Base-by-base conservation (phyloP, 2,329 filamentous ascomycete genomes). In the Shiraia sp. region DNA sequence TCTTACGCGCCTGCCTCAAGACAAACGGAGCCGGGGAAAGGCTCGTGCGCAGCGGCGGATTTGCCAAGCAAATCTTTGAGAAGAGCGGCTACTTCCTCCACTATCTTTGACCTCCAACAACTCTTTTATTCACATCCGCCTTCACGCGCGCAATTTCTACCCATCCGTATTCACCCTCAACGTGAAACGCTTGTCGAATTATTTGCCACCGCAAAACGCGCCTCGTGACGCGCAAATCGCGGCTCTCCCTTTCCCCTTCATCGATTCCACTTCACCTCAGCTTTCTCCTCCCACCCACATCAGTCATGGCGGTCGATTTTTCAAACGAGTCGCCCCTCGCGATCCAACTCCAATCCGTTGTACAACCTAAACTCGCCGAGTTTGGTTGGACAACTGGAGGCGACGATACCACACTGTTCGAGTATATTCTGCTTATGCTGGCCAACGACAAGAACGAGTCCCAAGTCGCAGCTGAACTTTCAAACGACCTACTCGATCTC, bases 381-480 rank as follows among this genome's bases (percentile, higher is more conserved):
- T 86, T 91, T 55, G 92, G 91, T 61, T 97, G 93, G 92, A 90
- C 85, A 49, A 85, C 87, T 22, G 86, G 86, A 55, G 86, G 86
- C 55, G 82, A 83, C 62, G 90, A 92, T 69, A 85, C 86, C 16
- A 88, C 90, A 26, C 81, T 99, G 45, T 86, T 90, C 45, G 93
- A 99, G 74, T 99, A 97, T 74, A 93, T 99, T 55, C 87, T 97
- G 45, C 82, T 97, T 51, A 96, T 97, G 92, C 81, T 99, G 23
- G 89, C 89, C 49, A 97, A 96, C 72, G 90, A 91, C 60, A 96
- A 96, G 72, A 90, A 87, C 3, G 86, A 95, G 67, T 84, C 91
- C 36, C 87, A 96, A 66, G 92, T 99, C 53, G 87, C 90, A 8
- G 77, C 82, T 30, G 93, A 99, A 68, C 82, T 99, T 10, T 87